phyloP scores from a whole-genome alignment of 2,329 filamentous ascomycete genomes.

The Phialophora chinensis region DNA sequence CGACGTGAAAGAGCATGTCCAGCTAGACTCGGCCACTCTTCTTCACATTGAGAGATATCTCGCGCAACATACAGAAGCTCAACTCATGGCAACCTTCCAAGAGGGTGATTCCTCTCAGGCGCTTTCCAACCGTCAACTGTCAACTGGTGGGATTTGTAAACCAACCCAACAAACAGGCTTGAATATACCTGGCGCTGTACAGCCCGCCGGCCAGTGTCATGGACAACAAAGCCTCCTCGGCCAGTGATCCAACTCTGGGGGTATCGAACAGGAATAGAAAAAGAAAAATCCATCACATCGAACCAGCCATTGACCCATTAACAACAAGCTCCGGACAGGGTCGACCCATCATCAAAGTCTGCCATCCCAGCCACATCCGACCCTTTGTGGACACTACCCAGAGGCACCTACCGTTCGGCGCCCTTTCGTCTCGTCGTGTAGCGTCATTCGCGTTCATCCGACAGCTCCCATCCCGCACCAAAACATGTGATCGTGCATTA shows the following conservation, averaged over 20 bases:
- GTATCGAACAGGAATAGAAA: slow-evolving; percentile 18
- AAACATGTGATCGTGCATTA: not conserved
- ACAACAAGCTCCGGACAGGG: not conserved
- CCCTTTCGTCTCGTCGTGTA: slow-evolving; percentile 24
- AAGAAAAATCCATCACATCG: slow-evolving; percentile 8
- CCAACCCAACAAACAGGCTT: not conserved
- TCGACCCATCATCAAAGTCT: not conserved
- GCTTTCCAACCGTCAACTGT: not conserved
- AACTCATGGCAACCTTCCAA: not conserved
- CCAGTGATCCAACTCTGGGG: slow-evolving; percentile 10
- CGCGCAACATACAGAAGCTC: not conserved
- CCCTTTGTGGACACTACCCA: not conserved
- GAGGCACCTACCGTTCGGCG: slow-evolving; percentile 3
- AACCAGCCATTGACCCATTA: not conserved
- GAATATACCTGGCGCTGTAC: slow-evolving; percentile 2
- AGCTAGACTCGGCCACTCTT: not conserved
- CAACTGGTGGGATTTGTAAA: not conserved
- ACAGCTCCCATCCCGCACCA: not conserved
- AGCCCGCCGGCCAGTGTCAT: slow-evolving; percentile 6
- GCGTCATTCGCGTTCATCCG: slow-evolving; percentile 23
- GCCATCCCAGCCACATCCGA: not conserved
- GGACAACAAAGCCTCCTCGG: slow-evolving; percentile 1
- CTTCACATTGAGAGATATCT: not conserved
- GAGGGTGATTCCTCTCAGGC: not conserved
- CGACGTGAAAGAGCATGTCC: not conserved